Percentiles rank a stretch among this genome's conserved stretches.
Evolutionary conservation across 768 basidiomycete genomes (phyloP).

Genomic region (Pisolithus sp.): DNA sequence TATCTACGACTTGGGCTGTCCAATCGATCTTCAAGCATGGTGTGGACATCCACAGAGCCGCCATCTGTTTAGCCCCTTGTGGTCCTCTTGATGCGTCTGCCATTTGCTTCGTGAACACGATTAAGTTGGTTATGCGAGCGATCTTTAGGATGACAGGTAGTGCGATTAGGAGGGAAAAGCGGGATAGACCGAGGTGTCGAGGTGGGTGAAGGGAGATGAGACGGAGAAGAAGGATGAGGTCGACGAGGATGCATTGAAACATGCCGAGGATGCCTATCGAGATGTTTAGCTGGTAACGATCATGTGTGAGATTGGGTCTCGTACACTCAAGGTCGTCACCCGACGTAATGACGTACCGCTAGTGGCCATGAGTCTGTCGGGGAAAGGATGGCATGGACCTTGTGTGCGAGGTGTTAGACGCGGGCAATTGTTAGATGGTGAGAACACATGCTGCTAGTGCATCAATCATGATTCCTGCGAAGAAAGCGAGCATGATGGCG

Average conservation of each 20-base stretch:
- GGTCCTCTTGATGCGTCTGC: slow-evolving; percentile 15
- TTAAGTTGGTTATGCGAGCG: slow-evolving; percentile 21
- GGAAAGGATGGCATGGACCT: slow-evolving; percentile 23
- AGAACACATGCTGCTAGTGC: slow-evolving; percentile 8
- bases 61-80: slow-evolving; percentile 9
- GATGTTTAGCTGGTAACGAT: slow-evolving; percentile 15
- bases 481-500: slow-evolving; percentile 15
- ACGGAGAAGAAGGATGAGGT: slow-evolving; percentile 24
- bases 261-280: slow-evolving; percentile 25
- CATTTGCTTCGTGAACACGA: slow-evolving; percentile 23
- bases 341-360: not conserved
- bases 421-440: not conserved
- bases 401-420: not conserved
- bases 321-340: too few species aligned
- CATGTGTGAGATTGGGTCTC: not conserved
- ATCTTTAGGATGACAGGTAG: slow-evolving; percentile 25
- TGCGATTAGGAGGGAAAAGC: slow-evolving; percentile 13
- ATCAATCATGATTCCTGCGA: slow-evolving; percentile 17
- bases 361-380: slow-evolving; percentile 16
- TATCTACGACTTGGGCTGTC: slow-evolving; percentile 25
- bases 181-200: slow-evolving; percentile 6
- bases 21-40: slow-evolving; percentile 30
- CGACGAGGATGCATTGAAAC: slow-evolving; percentile 24
- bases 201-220: slow-evolving; percentile 22
- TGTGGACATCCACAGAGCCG: slow-evolving; percentile 13